Conservation (phyloP, 495 filamentous ascomycete genomes). For the Aspergillus homomorphus region DNA sequence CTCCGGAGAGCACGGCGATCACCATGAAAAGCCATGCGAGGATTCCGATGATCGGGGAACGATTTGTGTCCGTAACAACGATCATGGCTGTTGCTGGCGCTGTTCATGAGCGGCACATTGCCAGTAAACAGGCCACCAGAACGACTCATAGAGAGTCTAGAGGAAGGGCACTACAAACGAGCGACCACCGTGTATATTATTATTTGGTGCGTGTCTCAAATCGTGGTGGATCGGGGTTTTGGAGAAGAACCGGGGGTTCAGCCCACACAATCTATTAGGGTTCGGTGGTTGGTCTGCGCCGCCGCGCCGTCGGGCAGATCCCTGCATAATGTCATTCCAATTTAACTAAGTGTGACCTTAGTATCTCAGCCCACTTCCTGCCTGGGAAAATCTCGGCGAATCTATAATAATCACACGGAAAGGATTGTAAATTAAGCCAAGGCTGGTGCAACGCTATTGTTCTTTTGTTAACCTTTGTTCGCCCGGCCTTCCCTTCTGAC, state of each 20-base stretch:
- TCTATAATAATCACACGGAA: no score
- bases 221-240: no score
- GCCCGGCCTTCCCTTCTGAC: no score
- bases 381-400: no score
- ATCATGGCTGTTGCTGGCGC: background rate
- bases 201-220: no score
- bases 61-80: background rate
- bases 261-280: background rate
- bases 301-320: background rate
- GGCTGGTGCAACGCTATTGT: no score
- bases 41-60: background rate
- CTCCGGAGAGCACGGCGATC: background rate
- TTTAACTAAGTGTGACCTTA: background rate
- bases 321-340: background rate
- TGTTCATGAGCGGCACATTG: background rate
- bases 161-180: background rate
- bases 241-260: background rate
- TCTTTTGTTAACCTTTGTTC: no score
- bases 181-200: no score
- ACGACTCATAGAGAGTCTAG: no score
- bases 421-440: no score
- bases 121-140: background rate
- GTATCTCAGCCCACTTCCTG: no score
- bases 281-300: background rate
- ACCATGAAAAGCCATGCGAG: constrained; percentile 3